phyloP scores from a whole-genome alignment of 768 basidiomycete species.

The Boletus coccyginus region DNA sequence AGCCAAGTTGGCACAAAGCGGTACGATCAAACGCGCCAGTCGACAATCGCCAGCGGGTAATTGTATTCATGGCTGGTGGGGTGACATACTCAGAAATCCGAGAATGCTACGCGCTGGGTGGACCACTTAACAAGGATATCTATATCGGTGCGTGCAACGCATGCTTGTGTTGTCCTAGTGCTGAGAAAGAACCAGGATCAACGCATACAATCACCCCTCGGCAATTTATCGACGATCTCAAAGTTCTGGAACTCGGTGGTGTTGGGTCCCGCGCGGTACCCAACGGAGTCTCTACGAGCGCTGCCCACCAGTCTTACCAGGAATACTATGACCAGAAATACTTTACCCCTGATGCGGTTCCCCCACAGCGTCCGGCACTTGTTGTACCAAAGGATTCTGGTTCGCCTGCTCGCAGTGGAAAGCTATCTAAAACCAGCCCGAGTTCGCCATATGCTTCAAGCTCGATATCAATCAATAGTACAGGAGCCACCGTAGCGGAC shows the following conservation, averaged over 20 bases:
- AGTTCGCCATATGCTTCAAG: constrained; percentile 54
- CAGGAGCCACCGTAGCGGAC: constrained; percentile 35
- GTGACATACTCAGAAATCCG: constrained; percentile 96
- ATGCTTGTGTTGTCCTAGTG: constrained; percentile 42
- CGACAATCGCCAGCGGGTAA: constrained; percentile 68
- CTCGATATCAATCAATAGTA: constrained; percentile 42
- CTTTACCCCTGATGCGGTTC: constrained; percentile 40
- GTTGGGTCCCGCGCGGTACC: constrained; percentile 72
- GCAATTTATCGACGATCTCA: constrained; percentile 82
- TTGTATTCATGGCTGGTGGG: constrained; percentile 92
- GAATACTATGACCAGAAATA: constrained; percentile 81
- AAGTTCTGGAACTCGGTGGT: constrained; percentile 83
- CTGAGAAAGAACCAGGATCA: constrained; percentile 58
- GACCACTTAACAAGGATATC: constrained; percentile 77
- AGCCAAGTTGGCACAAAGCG: constrained; percentile 86
- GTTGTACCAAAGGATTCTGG: constrained; percentile 27
- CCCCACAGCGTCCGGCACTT: constrained; percentile 27
- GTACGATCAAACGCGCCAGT: constrained; percentile 49
- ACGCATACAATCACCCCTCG: constrained; percentile 85
- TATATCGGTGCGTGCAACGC: constrained; percentile 67
- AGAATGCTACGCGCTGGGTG: constrained; percentile 78
- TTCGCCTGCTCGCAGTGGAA: constrained; percentile 17
- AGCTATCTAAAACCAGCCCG: constrained; percentile 36
- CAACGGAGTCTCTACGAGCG: constrained; percentile 59
- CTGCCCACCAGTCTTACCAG: constrained; percentile 55